Evolutionary conservation across 257 asterid species (phyloP).

Genomic region (Solanum verrucosum): DNA sequence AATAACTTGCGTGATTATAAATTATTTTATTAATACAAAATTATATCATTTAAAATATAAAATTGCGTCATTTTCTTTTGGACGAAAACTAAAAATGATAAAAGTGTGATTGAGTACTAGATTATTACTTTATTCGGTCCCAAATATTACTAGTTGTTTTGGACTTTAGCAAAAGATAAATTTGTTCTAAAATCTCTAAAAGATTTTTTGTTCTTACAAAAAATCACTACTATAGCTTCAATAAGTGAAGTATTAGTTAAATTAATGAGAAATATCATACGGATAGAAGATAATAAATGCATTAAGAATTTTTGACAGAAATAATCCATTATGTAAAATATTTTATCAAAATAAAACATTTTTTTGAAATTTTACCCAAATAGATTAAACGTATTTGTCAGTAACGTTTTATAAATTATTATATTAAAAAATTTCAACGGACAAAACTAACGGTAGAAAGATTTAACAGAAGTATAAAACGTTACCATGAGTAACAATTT

Average conservation of each 20-base stretch:
- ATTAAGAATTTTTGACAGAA: too few relatives aligned
- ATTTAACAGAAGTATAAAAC: too few relatives aligned
- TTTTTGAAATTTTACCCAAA: too few relatives aligned
- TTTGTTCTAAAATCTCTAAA: background rate
- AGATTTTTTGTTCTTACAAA: too few relatives aligned
- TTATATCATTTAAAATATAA: background rate
- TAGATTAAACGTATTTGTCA: too few relatives aligned
- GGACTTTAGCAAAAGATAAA: background rate
- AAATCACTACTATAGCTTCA: background rate
- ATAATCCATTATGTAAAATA: too few relatives aligned
- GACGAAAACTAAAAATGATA: background rate
- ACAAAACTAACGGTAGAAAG: too few relatives aligned
- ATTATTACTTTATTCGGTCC: background rate
- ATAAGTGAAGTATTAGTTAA: background rate
- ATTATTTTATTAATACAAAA: background rate
- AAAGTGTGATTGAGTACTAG: background rate
- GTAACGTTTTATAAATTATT: too few relatives aligned
- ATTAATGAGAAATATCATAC: background rate
- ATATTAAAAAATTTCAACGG: too few relatives aligned
- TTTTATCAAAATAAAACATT: too few relatives aligned
- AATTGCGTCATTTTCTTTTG: background rate
- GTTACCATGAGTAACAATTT: too few relatives aligned
- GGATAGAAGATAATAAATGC: background rate
- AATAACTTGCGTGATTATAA: too few relatives aligned
- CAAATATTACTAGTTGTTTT: background rate